Evolutionary conservation across 495 filamentous ascomycete genomes (phyloP), one percentile per base, ranked within the genome.

Genomic region (Penicillium nucicola): DNA sequence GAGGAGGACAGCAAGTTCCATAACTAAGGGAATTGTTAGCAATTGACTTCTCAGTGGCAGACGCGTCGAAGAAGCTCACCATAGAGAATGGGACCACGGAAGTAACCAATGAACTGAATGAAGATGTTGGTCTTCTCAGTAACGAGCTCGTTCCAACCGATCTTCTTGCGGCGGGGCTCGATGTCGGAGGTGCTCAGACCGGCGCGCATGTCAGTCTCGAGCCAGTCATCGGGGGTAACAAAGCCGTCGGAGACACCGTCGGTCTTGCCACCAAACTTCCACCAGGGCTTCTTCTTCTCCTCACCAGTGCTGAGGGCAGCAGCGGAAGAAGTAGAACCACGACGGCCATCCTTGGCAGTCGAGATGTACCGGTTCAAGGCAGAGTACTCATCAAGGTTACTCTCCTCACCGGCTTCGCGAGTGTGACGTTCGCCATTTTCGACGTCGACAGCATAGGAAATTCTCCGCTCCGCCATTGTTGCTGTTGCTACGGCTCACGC

Each of bases 31-130:
- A n/a, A 18, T 19, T 38, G 11, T 11, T 34, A 15, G 20, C 11
- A 25, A 52, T 50, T 36, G 46, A 37, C 7, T 8, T 31, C 9
- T 2, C n/a, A n/a, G n/a, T n/a, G 20, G 18, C 36, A 14, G 15
- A n/a, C 30, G 31, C 28, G 25, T 44, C 22, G 34, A 37, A 8
- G 28, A 17, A 43, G 70, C 80, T 66, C 74, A 90, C 87, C 87
- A 75, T 90, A 90, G 45, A 92, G 84, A 74, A 92, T 88, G 52
- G 88, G 88, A 64, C 88, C 87, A 61, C 77, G 83, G 77, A 92
- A 92, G 71, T 85, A 92, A 65, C 83, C 77, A 53, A 90, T 70
- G 66, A 92, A 86, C 74, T 90, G 82, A 50, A 84, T 60, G 69
- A 91, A 82, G 74, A 87, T 71, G 69, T 88, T 89, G 65, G 83